Evolutionary conservation across 2,329 filamentous ascomycete species (phyloP).

Genomic region (Lecanosticta acicola): DNA sequence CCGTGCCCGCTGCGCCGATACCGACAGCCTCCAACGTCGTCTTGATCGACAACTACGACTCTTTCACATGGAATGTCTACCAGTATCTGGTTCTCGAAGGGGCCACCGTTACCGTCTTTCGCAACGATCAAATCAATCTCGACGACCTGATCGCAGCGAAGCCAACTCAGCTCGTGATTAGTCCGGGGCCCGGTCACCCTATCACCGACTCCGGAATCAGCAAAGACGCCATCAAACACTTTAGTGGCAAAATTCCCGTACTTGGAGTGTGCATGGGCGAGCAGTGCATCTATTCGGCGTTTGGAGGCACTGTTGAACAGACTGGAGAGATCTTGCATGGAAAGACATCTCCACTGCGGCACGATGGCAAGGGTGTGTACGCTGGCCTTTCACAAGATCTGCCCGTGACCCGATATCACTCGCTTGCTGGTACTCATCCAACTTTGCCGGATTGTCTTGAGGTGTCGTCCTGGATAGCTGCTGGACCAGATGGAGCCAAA

Average conservation of each 20-base stretch:
- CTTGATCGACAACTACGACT: conserved; percentile 98
- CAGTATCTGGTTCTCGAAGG: conserved; percentile 97
- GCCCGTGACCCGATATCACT: conserved; percentile 92
- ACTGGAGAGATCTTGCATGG: conserved; percentile 96
- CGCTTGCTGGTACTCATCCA: conserved; percentile 82
- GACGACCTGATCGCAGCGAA: conserved; percentile 76
- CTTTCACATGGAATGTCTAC: conserved; percentile 99
- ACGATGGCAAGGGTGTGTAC: conserved; percentile 91
- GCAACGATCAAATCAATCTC: conserved; percentile 86
- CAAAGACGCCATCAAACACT: conserved; percentile 83
- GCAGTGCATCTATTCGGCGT: conserved; percentile 95
- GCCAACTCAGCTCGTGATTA: conserved; percentile 90
- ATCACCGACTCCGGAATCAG: conserved; percentile 87
- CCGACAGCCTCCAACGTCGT: conserved; percentile 82
- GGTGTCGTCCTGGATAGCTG: conserved; percentile 81
- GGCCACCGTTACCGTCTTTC: conserved; percentile 78
- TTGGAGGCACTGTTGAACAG: conserved; percentile 83
- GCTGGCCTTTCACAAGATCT: conserved; percentile 71
- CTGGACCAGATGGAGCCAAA: conserved; percentile 66
- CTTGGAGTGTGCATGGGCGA: conserved; percentile 99
- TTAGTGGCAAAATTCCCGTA: conserved; percentile 89
- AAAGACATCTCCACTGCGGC: conserved; percentile 85
- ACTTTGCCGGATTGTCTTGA: conserved; percentile 82
- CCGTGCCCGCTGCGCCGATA: conserved; percentile 65
- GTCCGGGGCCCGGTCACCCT: conserved; percentile 91